Percentiles rank a stretch among this genome's conserved stretches.
These are phyloP conservation scores for Boletus barrowsii DNA, from an alignment of 768 basidiomycete genomes.

Conservation along the genomic window DNA sequence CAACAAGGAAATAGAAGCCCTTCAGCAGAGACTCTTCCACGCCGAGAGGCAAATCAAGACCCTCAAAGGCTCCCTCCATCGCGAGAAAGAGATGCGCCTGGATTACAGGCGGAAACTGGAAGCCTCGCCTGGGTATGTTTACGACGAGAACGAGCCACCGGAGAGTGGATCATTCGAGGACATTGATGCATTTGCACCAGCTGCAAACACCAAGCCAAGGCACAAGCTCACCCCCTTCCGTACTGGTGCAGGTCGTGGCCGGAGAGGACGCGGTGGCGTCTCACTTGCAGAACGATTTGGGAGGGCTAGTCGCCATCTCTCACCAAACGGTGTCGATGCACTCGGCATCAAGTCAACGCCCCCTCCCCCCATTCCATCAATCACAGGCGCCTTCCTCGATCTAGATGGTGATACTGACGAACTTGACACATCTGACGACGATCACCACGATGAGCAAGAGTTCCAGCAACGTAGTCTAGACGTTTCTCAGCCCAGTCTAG, in stretches of 20 bases:
- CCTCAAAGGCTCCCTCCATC: conserved; percentile 70
- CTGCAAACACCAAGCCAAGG: conserved; percentile 35
- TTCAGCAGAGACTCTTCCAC: conserved; percentile 80
- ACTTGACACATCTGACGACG: conserved; percentile 24
- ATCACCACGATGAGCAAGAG: conserved; percentile 23
- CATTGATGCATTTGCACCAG: conserved; percentile 36
- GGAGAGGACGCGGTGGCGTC: conserved; percentile 50
- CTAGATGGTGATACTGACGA: conserved; percentile 16
- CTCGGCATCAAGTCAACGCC: conserved; percentile 18
- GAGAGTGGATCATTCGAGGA: conserved; percentile 48
- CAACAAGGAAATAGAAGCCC: conserved; percentile 74
- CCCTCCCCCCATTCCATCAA: conserved; percentile 32
- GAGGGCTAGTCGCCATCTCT: conserved; percentile 51
- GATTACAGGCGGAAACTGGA: conserved; percentile 58
- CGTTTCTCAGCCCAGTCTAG: conserved; percentile 36
- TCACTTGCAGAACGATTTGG: conserved; percentile 63
- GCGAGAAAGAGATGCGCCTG: conserved; percentile 82
- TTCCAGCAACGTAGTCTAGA: conserved; percentile 24
- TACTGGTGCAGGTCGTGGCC: conserved; percentile 40
- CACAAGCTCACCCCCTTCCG: conserved; percentile 55
- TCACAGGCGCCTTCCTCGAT: conserved; percentile 33
- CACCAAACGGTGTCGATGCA: conserved; percentile 39
- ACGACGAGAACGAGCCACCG: conserved; percentile 36
- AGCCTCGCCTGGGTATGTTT: conserved; percentile 35
- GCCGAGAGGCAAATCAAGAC: conserved; percentile 84